Percentiles rank a stretch among this genome's conserved stretches.
Conservation (phyloP, 148 eudicot genomes). For the Rheum nobile region DNA sequence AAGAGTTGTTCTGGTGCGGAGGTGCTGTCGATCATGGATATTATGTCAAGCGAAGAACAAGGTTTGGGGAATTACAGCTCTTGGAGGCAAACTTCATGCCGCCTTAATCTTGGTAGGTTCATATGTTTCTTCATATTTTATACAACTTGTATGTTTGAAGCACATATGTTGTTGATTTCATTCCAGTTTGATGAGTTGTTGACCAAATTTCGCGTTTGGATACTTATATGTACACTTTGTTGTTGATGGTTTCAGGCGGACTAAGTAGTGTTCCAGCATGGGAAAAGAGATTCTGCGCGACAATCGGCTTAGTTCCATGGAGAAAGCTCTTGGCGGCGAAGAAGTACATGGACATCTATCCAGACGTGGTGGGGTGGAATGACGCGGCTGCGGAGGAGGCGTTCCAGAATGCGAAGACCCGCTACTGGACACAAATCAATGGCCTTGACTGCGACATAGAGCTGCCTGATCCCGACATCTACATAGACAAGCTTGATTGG, state of each 20-base stretch:
- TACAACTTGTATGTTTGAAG: too few species aligned
- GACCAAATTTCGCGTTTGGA: too few species aligned
- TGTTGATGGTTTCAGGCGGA: too few species aligned
- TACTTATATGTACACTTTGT: too few species aligned
- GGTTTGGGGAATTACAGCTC: neutral
- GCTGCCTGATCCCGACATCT: conserved; percentile 56
- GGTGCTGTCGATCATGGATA: neutral
- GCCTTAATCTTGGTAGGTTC: too few species aligned
- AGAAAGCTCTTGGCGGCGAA: conserved; percentile 33
- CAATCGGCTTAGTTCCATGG: conserved; percentile 52
- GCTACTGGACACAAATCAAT: conserved; percentile 41
- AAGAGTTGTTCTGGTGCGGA: too few species aligned
- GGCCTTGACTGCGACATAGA: conserved; percentile 39
- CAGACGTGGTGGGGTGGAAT: conserved; percentile 47
- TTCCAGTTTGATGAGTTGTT: too few species aligned
- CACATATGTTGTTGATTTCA: too few species aligned
- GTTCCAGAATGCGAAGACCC: conserved; percentile 45
- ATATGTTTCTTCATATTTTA: too few species aligned
- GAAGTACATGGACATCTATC: conserved; percentile 33
- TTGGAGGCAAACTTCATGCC: too few species aligned
- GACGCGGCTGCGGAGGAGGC: conserved; percentile 67
- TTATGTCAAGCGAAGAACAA: neutral
- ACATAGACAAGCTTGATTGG: conserved; percentile 61
- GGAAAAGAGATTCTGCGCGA: conserved; percentile 56
- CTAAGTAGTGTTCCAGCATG: conserved; percentile 24